A percentile compares a stretch with the other conserved stretches of the same genome.
Evolutionary conservation across 306 rosid species (phyloP).

Genomic region (Cicer arietinum): DNA sequence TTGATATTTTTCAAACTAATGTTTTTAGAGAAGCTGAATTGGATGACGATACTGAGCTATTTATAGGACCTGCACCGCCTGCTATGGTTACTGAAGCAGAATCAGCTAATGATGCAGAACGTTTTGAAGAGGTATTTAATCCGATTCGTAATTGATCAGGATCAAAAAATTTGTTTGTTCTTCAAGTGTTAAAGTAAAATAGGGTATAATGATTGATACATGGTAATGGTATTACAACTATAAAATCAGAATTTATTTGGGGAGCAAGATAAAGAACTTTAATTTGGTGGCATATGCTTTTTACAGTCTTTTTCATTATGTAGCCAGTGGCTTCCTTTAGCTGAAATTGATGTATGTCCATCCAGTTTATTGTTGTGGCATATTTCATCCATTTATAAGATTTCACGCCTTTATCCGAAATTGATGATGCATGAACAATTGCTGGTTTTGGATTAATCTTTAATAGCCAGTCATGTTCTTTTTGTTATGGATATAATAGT

Average conservation of each 20-base stretch:
- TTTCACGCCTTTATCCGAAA: slow-evolving; percentile 8
- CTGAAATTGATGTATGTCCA: slow-evolving; percentile 7
- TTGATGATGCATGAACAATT: not conserved
- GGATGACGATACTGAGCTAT: slow-evolving; percentile 69
- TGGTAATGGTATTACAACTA: slow-evolving; percentile 19
- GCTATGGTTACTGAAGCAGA: slow-evolving; percentile 86
- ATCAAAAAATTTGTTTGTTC: not conserved
- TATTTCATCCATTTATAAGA: not conserved
- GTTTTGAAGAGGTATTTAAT: slow-evolving; percentile 88
- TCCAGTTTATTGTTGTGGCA: slow-evolving; percentile 28
- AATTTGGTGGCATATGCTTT: slow-evolving; percentile 35
- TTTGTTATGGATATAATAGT: slow-evolving; percentile 16
- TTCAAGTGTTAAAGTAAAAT: slow-evolving; percentile 9
- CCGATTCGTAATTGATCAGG: not conserved
- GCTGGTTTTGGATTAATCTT: not conserved
- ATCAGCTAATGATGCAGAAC: slow-evolving; percentile 92
- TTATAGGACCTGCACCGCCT: slow-evolving; percentile 92
- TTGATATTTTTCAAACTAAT: slow-evolving; percentile 36
- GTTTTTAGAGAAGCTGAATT: slow-evolving; percentile 68
- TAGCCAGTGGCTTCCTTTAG: slow-evolving; percentile 17
- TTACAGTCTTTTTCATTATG: slow-evolving; percentile 9
- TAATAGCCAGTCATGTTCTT: not conserved
- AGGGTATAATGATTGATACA: slow-evolving; percentile 20
- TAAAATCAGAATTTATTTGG: slow-evolving; percentile 10
- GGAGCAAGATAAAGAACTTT: slow-evolving; percentile 23